These are phyloP conservation scores for Rugosomyces carneus DNA, from an alignment of 1,284 basidiomycete genomes.

Conservation along the genomic window DNA sequence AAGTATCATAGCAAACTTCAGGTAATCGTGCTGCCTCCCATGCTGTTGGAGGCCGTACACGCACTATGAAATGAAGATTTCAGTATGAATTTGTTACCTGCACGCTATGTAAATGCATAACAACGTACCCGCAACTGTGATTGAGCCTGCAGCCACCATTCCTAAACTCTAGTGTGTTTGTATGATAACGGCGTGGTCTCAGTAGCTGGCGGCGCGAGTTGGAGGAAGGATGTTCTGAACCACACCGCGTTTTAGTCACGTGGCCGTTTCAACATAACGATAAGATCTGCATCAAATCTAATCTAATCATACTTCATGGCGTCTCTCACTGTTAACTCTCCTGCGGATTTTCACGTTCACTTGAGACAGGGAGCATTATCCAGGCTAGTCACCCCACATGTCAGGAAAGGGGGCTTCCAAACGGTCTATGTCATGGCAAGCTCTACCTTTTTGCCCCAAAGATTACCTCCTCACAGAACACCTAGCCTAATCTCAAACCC, in stretches of 20 bases:
- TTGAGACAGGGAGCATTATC: slow-evolving; percentile 85
- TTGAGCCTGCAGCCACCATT: slow-evolving; percentile 82
- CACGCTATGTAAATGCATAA: slow-evolving; percentile 13
- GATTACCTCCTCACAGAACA: neutral
- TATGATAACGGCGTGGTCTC: slow-evolving; percentile 1
- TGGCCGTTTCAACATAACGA: neutral
- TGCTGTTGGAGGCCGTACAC: slow-evolving; percentile 81
- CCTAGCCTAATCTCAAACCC: slow-evolving; percentile 89
- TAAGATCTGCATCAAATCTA: neutral
- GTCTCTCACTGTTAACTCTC: slow-evolving; percentile 52
- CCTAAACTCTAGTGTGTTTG: slow-evolving; percentile 7
- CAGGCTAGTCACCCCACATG: slow-evolving; percentile 86
- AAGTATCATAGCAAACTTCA: slow-evolving; percentile 59
- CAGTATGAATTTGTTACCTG: slow-evolving; percentile 7
- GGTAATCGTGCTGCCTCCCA: slow-evolving; percentile 81
- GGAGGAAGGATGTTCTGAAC: neutral
- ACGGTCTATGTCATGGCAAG: slow-evolving; percentile 93
- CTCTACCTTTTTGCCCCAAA: neutral
- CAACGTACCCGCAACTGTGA: slow-evolving; percentile 71
- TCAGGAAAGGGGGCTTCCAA: slow-evolving; percentile 82
- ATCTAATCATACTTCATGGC: slow-evolving; percentile 14
- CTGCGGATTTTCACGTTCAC: slow-evolving; percentile 97
- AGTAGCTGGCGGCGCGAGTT: too few relatives aligned
- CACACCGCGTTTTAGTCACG: slow-evolving; percentile 1
- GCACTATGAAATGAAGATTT: slow-evolving; percentile 48